Conservation (phyloP, 352 stramenopile species). For the Phytophthora tentaculata region DNA sequence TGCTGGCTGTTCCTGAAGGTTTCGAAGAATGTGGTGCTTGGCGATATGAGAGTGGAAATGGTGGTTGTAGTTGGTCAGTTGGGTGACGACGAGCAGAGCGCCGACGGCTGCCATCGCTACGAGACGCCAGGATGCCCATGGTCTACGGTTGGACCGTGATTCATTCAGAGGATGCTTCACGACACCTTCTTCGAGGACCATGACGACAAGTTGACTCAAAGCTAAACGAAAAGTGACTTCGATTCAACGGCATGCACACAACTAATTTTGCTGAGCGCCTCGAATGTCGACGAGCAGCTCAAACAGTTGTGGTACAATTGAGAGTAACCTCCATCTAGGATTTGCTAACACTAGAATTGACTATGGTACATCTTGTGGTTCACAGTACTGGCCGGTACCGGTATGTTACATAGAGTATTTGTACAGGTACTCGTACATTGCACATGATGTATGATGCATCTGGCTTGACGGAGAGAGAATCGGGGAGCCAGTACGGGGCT, state of each 20-base stretch:
- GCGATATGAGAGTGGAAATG: constrained; percentile 48
- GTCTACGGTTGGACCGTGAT: constrained; percentile 2
- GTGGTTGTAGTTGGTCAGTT: constrained; percentile 32
- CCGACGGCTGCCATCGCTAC: constrained; percentile 8
- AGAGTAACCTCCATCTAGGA: constrained; percentile 9
- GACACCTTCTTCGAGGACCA: constrained; percentile 19
- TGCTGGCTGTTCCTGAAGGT: constrained; percentile 41
- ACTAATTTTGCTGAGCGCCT: background rate
- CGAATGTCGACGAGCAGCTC: constrained; percentile 1
- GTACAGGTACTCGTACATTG: too few species aligned
- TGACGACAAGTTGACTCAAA: constrained; percentile 15
- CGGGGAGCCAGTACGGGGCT: constrained; percentile 21
- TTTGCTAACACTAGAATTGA: constrained; percentile 24
- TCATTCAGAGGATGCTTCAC: constrained; percentile 7
- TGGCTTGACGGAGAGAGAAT: constrained; percentile 28
- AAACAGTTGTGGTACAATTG: constrained; percentile 17
- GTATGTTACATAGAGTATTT: background rate
- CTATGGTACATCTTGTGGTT: constrained; percentile 17
- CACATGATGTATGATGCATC: too few species aligned
- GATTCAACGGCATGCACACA: constrained; percentile 1
- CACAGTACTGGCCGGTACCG: too few species aligned
- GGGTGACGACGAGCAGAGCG: constrained; percentile 24
- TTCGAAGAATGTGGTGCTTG: constrained; percentile 50
- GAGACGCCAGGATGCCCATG: constrained; percentile 30
- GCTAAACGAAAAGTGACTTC: constrained; percentile 26